Percentiles rank a stretch among this genome's conserved stretches.
Evolutionary conservation across 2,329 filamentous ascomycete species (phyloP).

Genomic region (Annulohypoxylon truncatum): DNA sequence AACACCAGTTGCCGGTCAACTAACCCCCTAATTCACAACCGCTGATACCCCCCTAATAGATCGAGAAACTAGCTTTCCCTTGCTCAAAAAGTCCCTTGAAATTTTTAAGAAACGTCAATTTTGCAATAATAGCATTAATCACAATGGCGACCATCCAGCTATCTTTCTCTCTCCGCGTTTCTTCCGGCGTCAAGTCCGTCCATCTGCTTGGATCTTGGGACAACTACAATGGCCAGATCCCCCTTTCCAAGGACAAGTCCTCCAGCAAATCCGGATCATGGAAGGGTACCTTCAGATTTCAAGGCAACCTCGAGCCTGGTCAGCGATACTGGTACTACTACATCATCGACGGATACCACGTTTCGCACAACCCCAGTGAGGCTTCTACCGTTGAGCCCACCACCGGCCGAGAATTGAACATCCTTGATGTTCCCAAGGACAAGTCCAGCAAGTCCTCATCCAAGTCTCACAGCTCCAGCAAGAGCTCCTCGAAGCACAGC

Average conservation of each 20-base stretch:
- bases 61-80: conserved; percentile 66
- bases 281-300: conserved; percentile 97
- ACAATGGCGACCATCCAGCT: conserved; percentile 93
- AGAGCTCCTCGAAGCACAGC: conserved; percentile 54
- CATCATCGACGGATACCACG: conserved; percentile 99
- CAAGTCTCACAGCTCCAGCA: conserved; percentile 60
- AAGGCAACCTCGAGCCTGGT: conserved; percentile 87
- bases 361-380: conserved; percentile 94
- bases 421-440: conserved; percentile 85
- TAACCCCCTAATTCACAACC: conserved; percentile 55
- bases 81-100: conserved; percentile 62
- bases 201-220: conserved; percentile 99
- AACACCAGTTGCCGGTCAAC: conserved; percentile 63
- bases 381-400: conserved; percentile 93
- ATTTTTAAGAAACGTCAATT: conserved; percentile 54
- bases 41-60: conserved; percentile 56
- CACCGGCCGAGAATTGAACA: conserved; percentile 96
- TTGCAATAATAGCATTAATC: conserved; percentile 55
- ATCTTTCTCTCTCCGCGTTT: conserved; percentile 95
- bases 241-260: conserved; percentile 87
- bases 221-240: conserved; percentile 93
- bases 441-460: conserved; percentile 57
- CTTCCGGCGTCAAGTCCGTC: conserved; percentile 95
- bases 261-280: conserved; percentile 89
- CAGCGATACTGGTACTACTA: conserved; percentile 99